Evolutionary conservation across 2,329 filamentous ascomycete species (phyloP).

Genomic region (Seiridium cupressi): DNA sequence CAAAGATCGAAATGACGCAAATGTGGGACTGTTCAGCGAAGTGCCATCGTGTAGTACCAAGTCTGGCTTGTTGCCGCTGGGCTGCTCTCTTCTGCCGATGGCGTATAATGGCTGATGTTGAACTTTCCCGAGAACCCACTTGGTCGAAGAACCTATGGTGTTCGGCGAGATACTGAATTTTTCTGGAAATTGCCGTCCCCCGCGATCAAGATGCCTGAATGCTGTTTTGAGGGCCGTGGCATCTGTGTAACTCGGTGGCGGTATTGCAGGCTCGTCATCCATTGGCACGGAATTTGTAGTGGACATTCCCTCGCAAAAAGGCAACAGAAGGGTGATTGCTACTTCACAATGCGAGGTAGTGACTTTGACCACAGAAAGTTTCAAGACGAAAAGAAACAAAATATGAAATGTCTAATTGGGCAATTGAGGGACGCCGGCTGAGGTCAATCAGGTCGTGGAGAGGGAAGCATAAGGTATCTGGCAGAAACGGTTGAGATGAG

Average conservation of each 20-base stretch:
- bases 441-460: too few relatives aligned
- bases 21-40: neutral
- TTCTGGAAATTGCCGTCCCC: neutral
- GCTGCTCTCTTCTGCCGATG: constrained; percentile 3
- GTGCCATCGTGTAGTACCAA: constrained; percentile 1
- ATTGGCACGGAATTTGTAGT: neutral
- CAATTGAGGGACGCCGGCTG: too few relatives aligned
- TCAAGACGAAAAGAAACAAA: neutral
- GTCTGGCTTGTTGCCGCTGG: constrained; percentile 4
- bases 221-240: neutral
- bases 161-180: neutral
- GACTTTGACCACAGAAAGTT: neutral
- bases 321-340: neutral
- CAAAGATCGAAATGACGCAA: constrained; percentile 1
- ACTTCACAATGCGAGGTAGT: too few relatives aligned
- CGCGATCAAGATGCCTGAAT: neutral
- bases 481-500: too few relatives aligned
- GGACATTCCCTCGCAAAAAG: neutral
- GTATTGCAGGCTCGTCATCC: neutral
- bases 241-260: neutral
- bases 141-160: neutral
- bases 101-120: neutral
- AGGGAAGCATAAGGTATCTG: too few relatives aligned
- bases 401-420: too few relatives aligned
- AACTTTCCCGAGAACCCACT: neutral